Evolutionary conservation across 257 asterid species (phyloP), one percentile per base, ranked within the genome.

Genomic region (Verbascum thapsus): DNA sequence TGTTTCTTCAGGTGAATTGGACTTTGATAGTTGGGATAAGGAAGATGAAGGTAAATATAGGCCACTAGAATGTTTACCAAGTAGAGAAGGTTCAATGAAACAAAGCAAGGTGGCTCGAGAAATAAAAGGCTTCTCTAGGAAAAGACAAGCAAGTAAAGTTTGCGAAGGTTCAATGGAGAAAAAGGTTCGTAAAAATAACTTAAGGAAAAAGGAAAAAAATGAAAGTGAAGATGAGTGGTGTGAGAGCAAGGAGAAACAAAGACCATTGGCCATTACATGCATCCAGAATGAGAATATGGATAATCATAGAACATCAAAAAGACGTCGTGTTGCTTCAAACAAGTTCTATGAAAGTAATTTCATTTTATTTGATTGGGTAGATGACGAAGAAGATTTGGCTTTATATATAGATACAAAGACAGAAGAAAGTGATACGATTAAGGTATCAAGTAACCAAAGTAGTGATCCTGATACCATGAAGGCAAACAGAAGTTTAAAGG

Each of bases 161-260:
- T 39, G 72, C 43, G 59, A 8, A 53, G 58, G 39, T 52, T 60
- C 71, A 37, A 70, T 40, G 57, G 76, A 67, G 47, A 71, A 68
- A 53, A 74, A 42, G 37, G 47, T 42, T 9, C 30, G 34, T 13
- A 23, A 54, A 44, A 38, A 63, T 58, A 68, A 54, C 45, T 34
- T 37, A 65, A 45, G 48, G 73, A 51, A 35, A 61, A 68, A 30
- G 47, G 26, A 58, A 62, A 70, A 73, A 42, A 74, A 69, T 34
- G 80, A 53, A 10, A 72, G 75, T 32, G 85, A 82, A 38, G 85
- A 78, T 37, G 92, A 85, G 50, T 63, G 87, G 82, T 72, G 23
- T 55, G 82, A 64, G 64, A 54, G 42, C 64, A 75, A 61, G 80
- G 79, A 60, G 69, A 75, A 74, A 60, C 43, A 16, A 20, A 69